Conservation (phyloP, 306 rosid genomes). For the Phaseolus lunatus region DNA sequence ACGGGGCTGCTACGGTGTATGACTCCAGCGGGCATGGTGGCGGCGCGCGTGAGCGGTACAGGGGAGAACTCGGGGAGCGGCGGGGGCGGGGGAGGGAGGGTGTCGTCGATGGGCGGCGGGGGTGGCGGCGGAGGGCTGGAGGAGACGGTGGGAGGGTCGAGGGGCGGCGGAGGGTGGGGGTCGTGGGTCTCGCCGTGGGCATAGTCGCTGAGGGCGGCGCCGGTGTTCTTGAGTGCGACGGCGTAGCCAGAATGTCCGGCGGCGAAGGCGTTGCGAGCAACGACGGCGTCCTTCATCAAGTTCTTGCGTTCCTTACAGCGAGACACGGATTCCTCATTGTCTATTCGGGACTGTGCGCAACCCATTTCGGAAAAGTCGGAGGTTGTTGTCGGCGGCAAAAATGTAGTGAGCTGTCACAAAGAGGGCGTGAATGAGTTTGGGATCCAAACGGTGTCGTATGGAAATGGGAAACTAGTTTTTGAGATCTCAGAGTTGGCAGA, state of each 20-base stretch:
- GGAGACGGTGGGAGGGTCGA: conserved; percentile 59
- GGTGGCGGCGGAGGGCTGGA: conserved; percentile 74
- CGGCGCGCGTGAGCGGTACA: conserved; percentile 63
- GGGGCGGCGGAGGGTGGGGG: conserved; percentile 61
- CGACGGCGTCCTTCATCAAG: conserved; percentile 76
- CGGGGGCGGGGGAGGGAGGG: conserved; percentile 76
- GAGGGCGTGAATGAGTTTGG: conserved; percentile 4
- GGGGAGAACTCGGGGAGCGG: conserved; percentile 77
- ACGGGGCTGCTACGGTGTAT: conserved; percentile 38
- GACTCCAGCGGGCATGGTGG: conserved; percentile 72
- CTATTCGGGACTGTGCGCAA: conserved; percentile 84
- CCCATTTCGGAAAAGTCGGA: conserved; percentile 59
- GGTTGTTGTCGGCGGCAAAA: neutral
- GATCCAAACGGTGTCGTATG: conserved; percentile 30
- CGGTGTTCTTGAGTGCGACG: conserved; percentile 74
- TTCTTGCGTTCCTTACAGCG: conserved; percentile 79
- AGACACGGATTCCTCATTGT: conserved; percentile 82
- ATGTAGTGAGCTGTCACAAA: neutral
- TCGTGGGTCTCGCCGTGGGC: conserved; percentile 76
- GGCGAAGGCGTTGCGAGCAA: conserved; percentile 83
- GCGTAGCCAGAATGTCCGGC: conserved; percentile 83
- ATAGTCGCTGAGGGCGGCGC: conserved; percentile 86
- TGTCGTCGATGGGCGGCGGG: conserved; percentile 54
- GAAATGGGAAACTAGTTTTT: neutral
- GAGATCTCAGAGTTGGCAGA: neutral